Conservation (phyloP, 768 basidiomycete species). For the Termitomyces sp. region DNA sequence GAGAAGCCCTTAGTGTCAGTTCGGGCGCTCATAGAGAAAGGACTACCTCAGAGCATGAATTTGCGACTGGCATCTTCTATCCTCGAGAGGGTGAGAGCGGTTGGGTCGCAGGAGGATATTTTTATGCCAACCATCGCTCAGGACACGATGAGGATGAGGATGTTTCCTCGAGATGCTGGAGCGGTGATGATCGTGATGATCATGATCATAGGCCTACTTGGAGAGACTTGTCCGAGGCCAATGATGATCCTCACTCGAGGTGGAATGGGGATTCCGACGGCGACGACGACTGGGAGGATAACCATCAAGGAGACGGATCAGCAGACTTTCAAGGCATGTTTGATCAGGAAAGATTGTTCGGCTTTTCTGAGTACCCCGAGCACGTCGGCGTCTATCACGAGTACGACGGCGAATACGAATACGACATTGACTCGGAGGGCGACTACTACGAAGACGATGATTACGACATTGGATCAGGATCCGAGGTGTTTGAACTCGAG, state of each 20-base stretch:
- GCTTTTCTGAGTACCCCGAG: neutral
- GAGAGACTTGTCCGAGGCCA: neutral
- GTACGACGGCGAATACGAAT: neutral
- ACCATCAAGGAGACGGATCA: neutral
- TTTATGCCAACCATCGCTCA: neutral
- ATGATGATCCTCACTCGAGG: neutral
- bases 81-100: neutral
- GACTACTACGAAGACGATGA: constrained; percentile 2
- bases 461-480: neutral
- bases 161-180: neutral
- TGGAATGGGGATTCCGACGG: neutral
- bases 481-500: neutral
- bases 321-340: neutral
- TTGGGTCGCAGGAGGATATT: neutral
- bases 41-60: neutral
- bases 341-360: neutral
- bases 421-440: neutral
- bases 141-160: neutral
- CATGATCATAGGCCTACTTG: too few species aligned
- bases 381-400: neutral
- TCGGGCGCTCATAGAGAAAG: neutral
- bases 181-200: too few species aligned
- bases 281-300: neutral
- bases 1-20: neutral
- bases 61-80: neutral